phyloP scores from a whole-genome alignment of 768 basidiomycete species.

The Plicaturopsis crispa region DNA sequence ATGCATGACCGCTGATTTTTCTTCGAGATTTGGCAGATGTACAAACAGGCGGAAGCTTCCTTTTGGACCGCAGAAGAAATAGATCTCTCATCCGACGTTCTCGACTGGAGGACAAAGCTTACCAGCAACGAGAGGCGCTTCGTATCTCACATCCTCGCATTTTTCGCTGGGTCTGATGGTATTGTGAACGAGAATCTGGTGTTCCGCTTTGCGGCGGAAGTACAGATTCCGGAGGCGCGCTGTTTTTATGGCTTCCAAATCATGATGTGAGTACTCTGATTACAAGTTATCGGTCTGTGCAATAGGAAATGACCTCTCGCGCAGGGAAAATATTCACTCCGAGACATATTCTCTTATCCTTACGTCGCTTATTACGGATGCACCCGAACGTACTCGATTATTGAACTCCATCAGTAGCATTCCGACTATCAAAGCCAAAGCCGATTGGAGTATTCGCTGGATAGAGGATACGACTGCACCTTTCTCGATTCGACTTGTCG shows the following conservation, averaged over 20 bases:
- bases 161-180: conserved; percentile 60
- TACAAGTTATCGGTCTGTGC: too few species aligned
- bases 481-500: conserved; percentile 68
- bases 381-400: conserved; percentile 46
- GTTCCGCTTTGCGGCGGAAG: conserved; percentile 55
- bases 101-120: conserved; percentile 54
- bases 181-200: conserved; percentile 65
- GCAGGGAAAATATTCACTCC: conserved; percentile 63
- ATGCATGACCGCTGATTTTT: neutral
- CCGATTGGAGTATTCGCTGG: conserved; percentile 76
- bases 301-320: neutral
- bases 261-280: too few species aligned
- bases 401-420: conserved; percentile 60
- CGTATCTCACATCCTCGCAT: conserved; percentile 57
- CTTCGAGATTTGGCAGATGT: conserved; percentile 56
- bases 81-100: conserved; percentile 51
- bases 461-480: conserved; percentile 55
- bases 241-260: conserved; percentile 68
- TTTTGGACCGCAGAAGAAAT: conserved; percentile 61
- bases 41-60: conserved; percentile 60
- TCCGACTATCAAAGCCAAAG: conserved; percentile 51
- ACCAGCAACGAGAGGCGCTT: conserved; percentile 54
- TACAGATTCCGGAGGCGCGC: conserved; percentile 55
- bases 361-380: conserved; percentile 70
- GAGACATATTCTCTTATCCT: conserved; percentile 75